Evolutionary conservation across 2,329 filamentous ascomycete genomes (phyloP).

Genomic region (Paraphoma chrysanthemicola): DNA sequence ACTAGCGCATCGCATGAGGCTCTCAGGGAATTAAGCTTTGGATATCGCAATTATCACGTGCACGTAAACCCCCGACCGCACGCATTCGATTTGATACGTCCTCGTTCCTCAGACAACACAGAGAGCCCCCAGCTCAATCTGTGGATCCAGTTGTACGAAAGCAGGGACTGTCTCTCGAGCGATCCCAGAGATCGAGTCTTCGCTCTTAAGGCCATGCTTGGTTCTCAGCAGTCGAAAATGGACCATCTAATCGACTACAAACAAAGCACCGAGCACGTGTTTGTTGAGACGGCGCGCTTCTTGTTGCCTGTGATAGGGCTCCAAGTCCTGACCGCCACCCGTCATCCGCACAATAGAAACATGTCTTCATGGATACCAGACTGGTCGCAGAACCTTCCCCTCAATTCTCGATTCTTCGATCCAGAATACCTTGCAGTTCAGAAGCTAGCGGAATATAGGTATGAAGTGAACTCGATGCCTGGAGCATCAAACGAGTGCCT

Average conservation of each 20-base stretch:
- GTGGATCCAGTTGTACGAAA: conserved; percentile 4
- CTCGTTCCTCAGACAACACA: too few species aligned
- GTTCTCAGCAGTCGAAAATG: background rate
- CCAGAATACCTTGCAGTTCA: too few species aligned
- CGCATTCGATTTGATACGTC: too few species aligned
- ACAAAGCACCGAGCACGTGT: background rate
- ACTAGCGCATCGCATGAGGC: too few species aligned
- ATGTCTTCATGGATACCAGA: conserved; percentile 16
- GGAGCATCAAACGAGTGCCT: too few species aligned
- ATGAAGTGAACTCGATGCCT: too few species aligned
- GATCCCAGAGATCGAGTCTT: conserved; percentile 12
- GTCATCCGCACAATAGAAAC: conserved; percentile 7
- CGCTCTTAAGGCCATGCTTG: conserved; percentile 8
- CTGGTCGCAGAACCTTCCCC: conserved; percentile 12
- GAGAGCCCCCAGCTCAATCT: conserved; percentile 1
- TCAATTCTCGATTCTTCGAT: background rate
- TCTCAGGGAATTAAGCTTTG: too few species aligned
- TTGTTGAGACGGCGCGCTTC: conserved; percentile 1
- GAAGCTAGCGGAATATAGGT: too few species aligned
- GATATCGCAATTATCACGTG: too few species aligned
- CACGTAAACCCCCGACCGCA: too few species aligned
- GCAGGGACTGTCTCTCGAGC: conserved; percentile 6
- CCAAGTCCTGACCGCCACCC: conserved; percentile 3
- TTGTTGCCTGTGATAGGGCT: conserved; percentile 7
- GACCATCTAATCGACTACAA: conserved; percentile 5